phyloP scores from a whole-genome alignment of 768 basidiomycete genomes.

The Amanita subjunquillea region DNA sequence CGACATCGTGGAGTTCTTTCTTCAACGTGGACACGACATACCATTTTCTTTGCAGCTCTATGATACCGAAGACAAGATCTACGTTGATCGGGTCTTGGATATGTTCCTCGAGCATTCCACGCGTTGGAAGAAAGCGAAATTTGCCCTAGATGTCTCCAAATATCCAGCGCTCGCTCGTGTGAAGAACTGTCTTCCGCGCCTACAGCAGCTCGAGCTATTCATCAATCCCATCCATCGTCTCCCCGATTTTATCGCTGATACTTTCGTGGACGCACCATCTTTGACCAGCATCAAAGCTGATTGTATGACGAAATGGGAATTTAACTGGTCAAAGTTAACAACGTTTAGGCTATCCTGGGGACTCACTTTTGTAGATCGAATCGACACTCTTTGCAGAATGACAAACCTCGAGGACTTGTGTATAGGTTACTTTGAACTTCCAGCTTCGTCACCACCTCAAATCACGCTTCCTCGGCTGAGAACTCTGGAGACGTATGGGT shows the following conservation, averaged over 20 bases:
- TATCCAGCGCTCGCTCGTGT: background rate
- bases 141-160: background rate
- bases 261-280: background rate
- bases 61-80: background rate
- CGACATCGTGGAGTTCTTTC: background rate
- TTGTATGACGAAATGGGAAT: background rate
- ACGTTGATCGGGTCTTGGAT: background rate
- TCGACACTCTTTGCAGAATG: background rate
- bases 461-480: background rate
- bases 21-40: background rate
- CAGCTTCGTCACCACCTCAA: background rate
- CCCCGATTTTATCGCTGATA: background rate
- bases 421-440: background rate
- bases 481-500: background rate
- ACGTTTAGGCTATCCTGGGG: background rate
- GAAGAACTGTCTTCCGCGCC: background rate
- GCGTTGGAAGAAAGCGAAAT: background rate
- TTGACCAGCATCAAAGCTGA: background rate
- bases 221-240: background rate
- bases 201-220: background rate
- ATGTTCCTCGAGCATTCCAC: background rate
- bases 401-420: background rate
- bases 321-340: background rate
- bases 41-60: background rate
- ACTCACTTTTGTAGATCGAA: background rate